Base-by-base conservation (phyloP, 495 filamentous ascomycete species). In the Hypomontagnella monticulosa region DNA sequence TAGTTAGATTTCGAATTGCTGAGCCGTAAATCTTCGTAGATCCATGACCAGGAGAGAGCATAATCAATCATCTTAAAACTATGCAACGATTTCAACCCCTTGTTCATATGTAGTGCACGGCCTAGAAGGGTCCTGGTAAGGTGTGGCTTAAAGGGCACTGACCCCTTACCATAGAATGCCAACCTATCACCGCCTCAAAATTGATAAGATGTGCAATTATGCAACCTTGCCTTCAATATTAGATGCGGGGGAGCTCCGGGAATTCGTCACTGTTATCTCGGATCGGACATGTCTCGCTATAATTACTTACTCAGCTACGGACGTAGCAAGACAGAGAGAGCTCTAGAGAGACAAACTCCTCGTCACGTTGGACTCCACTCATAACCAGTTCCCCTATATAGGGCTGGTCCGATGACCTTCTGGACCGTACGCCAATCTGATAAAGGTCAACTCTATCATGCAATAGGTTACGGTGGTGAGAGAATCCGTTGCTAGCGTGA, bases 201-300 rank as follows among this genome's bases (percentile, higher is more conserved):
- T 49, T 34, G 55, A 59, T 47, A 55, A 53, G 62, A 59, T 59
- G 62, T 44, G 56, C 50, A 50, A 56, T 47, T 11, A 47, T 55
- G 11, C 18, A 63, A 43, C 27, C 53, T 33, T 51, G 53, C 37
- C 52, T 61, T 18, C 38, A 40, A 43, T 53, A 52, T 56, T 49
- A 40, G 59, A 53, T 63, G 65, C 59, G 65, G 65, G 65, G 65
- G 48, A 56, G 54, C 42, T 63, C 59, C 48, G 59, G 37, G 44
- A 54, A 60, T 52, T 63, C 54, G 42, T 63, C 49, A 41, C 59
- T 33, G 27, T 49, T 54, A 49, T 68, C 48, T 33, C 4, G 43
- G 49, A 54, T 49, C 40, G 42, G 46, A 51, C 40, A 48, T 62
- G 42, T 44, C 33, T 57, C 37, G 58, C 53, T 59, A 41, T 40